These are phyloP conservation scores for Lycium barbarum DNA, from an alignment of 257 asterid species.

Conservation along the genomic window DNA sequence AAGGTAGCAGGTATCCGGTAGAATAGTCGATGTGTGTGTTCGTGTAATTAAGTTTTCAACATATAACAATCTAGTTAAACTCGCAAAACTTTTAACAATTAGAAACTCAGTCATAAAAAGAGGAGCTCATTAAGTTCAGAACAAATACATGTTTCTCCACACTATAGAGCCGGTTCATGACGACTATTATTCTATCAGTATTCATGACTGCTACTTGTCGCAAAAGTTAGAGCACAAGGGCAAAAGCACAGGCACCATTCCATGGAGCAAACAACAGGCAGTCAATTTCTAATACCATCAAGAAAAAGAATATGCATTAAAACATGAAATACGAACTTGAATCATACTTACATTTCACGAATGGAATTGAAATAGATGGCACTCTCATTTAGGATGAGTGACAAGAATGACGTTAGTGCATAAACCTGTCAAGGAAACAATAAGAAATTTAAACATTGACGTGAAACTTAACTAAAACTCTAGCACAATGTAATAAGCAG, in stretches of 20 bases:
- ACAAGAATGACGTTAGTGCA: constrained; percentile 93
- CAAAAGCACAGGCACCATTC: background rate
- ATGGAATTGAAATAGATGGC: constrained; percentile 92
- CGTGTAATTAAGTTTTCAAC: background rate
- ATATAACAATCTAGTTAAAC: background rate
- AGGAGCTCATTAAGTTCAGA: background rate
- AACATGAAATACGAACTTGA: background rate
- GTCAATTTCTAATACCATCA: constrained; percentile 23
- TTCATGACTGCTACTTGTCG: background rate
- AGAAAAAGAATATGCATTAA: constrained; percentile 7
- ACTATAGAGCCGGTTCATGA: background rate
- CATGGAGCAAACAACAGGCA: background rate
- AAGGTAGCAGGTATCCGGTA: background rate
- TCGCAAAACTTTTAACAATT: background rate
- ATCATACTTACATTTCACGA: constrained; percentile 83
- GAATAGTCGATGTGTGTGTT: background rate
- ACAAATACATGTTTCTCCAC: background rate
- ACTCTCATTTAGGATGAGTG: constrained; percentile 67
- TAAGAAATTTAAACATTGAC: constrained; percentile 27
- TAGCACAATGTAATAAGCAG: background rate
- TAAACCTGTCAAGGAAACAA: constrained; percentile 67
- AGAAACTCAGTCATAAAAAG: background rate
- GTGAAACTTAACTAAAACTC: constrained; percentile 16
- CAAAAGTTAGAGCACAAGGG: background rate
- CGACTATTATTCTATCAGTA: background rate